Percentiles rank a stretch among this genome's conserved stretches.
Conservation (phyloP, 106 monocot species). For the Dendrobium chrysotoxum region DNA sequence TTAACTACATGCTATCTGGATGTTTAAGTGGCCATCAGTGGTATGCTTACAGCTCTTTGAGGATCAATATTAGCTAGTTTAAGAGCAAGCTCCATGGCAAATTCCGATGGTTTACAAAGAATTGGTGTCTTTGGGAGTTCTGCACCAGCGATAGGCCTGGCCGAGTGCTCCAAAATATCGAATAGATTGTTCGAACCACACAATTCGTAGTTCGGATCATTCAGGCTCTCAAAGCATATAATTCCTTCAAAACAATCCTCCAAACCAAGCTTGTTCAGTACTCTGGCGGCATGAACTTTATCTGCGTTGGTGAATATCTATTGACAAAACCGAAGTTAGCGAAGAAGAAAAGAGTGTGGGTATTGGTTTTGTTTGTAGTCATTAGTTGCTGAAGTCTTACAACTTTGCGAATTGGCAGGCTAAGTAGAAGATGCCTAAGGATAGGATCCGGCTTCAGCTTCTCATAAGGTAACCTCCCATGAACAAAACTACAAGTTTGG, state of each 20-base stretch:
- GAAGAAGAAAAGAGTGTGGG: not conserved
- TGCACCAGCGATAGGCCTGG: conserved; percentile 7
- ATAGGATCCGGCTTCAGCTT: conserved; percentile 59
- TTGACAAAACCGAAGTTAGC: too few species aligned
- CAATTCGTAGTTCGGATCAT: conserved; percentile 19
- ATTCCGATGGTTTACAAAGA: conserved; percentile 72
- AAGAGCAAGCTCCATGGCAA: conserved; percentile 61
- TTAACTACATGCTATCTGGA: not conserved
- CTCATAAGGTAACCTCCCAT: conserved; percentile 79
- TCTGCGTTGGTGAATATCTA: conserved; percentile 87
- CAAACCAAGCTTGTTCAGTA: conserved; percentile 55
- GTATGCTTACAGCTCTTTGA: conserved; percentile 46
- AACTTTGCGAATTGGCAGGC: conserved; percentile 71
- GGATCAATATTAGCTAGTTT: conserved; percentile 70
- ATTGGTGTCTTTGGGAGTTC: conserved; percentile 61
- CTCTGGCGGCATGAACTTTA: conserved; percentile 50
- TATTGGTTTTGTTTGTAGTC: not conserved
- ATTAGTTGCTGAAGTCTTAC: conserved; percentile 26
- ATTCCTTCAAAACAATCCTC: conserved; percentile 88
- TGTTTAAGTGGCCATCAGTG: not conserved
- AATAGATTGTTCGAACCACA: conserved; percentile 17
- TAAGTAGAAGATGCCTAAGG: conserved; percentile 53
- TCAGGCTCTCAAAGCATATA: conserved; percentile 91
- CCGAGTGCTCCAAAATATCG: conserved; percentile 41
- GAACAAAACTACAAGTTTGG: conserved; percentile 45